phyloP scores from a whole-genome alignment of 129 eudicot genomes.

The Lonicera japonica region DNA sequence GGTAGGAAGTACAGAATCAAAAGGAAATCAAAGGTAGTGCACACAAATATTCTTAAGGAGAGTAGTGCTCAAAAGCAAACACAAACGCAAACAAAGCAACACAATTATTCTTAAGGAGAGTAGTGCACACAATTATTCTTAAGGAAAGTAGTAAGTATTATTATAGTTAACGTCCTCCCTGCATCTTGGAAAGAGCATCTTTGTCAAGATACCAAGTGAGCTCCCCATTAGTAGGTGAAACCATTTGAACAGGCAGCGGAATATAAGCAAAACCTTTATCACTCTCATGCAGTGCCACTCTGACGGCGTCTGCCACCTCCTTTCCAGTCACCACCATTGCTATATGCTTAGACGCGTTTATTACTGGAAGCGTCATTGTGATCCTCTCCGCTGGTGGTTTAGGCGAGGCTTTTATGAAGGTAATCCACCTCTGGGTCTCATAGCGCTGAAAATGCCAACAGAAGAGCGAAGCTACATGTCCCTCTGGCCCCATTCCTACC shows the following conservation, averaged over 20 bases:
- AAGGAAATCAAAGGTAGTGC: no score
- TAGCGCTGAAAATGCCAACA: constrained; percentile 61
- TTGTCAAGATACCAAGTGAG: constrained; percentile 74
- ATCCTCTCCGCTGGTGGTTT: constrained; percentile 84
- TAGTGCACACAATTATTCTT: no score
- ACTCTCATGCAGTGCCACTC: constrained; percentile 45
- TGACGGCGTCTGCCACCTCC: constrained; percentile 58
- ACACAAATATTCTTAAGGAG: no score
- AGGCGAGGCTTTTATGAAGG: constrained; percentile 73
- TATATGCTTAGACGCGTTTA: no score
- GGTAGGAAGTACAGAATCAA: no score
- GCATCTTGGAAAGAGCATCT: constrained; percentile 69
- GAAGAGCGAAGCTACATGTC: constrained; percentile 76
- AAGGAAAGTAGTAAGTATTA: no score
- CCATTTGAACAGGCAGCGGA: constrained; percentile 63
- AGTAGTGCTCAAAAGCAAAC: no score
- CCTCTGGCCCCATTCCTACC: no score
- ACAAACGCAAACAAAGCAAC: no score
- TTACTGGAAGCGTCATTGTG: constrained; percentile 63
- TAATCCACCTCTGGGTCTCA: constrained; percentile 60
- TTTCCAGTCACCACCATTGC: constrained; percentile 64
- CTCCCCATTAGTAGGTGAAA: constrained; percentile 44
- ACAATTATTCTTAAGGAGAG: no score
- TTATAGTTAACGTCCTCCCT: no score
- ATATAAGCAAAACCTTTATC: constrained; percentile 9